Evolutionary conservation across 805 yeast genomes (phyloP).

Genomic region (Wickerhamomyces pijperi): DNA sequence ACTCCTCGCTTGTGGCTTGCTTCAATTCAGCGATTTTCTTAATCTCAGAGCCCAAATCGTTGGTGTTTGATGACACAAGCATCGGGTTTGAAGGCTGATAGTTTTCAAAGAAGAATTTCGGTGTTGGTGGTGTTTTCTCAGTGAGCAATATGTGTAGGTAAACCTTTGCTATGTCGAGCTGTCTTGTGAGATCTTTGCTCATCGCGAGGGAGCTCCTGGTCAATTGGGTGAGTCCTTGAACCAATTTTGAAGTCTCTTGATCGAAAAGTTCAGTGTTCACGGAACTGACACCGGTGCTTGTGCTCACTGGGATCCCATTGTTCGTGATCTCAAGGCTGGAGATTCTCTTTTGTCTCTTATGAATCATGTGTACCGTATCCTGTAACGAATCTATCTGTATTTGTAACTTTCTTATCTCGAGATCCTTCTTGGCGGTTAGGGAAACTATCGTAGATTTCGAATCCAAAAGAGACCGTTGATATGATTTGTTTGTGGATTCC

Average conservation of each 20-base stretch:
- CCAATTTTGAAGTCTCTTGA: slow-evolving; percentile 13
- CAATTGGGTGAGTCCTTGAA: slow-evolving; percentile 9
- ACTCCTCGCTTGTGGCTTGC: background rate
- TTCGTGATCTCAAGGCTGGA: slow-evolving; percentile 1
- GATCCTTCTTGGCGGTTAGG: slow-evolving; percentile 11
- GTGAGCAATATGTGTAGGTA: background rate
- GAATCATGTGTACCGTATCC: slow-evolving; percentile 7
- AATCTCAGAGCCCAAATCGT: slow-evolving; percentile 3
- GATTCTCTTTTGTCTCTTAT: slow-evolving; percentile 5
- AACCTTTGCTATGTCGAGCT: slow-evolving; percentile 5
- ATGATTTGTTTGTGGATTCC: slow-evolving; percentile 6
- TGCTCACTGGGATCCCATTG: slow-evolving; percentile 3
- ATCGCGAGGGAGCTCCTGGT: slow-evolving; percentile 9
- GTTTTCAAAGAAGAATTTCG: slow-evolving; percentile 7
- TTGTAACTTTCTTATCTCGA: slow-evolving; percentile 13
- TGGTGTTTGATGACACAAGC: background rate
- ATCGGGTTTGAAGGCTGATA: background rate
- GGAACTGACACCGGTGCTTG: background rate
- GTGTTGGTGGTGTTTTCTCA: slow-evolving; percentile 9
- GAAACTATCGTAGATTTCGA: too few species aligned
- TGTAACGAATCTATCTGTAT: slow-evolving; percentile 10
- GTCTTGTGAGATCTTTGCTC: slow-evolving; percentile 3
- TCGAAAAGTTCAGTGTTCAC: slow-evolving; percentile 5
- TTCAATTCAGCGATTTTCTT: background rate
- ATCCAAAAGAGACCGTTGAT: too few species aligned